These are phyloP conservation scores for Russula compacta DNA, from an alignment of 768 basidiomycete genomes.

Conservation along the genomic window DNA sequence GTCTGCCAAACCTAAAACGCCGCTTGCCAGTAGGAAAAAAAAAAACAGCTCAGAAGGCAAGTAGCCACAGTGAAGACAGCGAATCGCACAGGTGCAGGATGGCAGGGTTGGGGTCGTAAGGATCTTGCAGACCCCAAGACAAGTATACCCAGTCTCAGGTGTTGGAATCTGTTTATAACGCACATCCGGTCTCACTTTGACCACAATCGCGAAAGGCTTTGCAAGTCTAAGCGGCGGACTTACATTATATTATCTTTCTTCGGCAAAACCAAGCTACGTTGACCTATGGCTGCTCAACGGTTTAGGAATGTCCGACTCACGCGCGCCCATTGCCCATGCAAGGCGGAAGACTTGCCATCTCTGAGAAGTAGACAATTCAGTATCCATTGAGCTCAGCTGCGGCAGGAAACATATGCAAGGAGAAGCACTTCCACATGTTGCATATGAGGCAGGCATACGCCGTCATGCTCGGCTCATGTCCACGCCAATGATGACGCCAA, in stretches of 20 bases:
- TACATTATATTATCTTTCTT: background rate
- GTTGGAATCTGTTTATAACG: background rate
- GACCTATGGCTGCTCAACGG: background rate
- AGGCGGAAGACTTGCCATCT: background rate
- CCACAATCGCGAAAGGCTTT: background rate
- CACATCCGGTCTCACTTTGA: background rate
- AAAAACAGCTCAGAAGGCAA: conserved; percentile 12
- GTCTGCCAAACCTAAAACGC: conserved; percentile 19
- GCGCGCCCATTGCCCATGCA: background rate
- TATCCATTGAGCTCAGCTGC: background rate
- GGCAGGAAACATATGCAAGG: background rate
- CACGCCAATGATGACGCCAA: conserved; percentile 5
- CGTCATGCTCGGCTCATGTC: conserved; percentile 5
- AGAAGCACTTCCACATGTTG: conserved; percentile 5
- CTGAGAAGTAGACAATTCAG: background rate
- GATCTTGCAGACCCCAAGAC: background rate
- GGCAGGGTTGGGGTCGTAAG: background rate
- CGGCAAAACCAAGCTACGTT: background rate
- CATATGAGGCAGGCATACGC: background rate
- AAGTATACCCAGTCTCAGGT: background rate
- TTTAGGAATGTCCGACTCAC: background rate
- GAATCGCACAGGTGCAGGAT: background rate
- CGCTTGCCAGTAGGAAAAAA: conserved; percentile 14
- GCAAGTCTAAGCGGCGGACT: background rate
- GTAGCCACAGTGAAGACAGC: background rate